Conservation (phyloP, 192 early-diverging fungal species). For the Polychytrium aggregatum region DNA sequence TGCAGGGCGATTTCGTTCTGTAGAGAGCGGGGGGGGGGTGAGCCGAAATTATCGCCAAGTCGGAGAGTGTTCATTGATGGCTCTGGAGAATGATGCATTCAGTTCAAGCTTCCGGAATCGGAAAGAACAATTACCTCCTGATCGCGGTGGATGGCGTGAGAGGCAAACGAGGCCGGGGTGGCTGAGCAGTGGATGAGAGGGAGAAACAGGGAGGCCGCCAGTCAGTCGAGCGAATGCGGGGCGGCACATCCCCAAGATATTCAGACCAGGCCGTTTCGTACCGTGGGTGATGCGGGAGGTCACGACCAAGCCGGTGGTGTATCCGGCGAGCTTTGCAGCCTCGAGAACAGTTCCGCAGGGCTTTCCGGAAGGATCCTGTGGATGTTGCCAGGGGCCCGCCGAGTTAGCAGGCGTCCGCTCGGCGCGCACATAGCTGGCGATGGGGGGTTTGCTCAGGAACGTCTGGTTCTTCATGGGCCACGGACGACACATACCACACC, state of each 20-base stretch:
- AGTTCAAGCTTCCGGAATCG: no score
- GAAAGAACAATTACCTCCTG: constrained; percentile 30
- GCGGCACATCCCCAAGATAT: no score
- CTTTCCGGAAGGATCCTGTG: constrained; percentile 38
- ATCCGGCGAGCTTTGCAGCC: constrained; percentile 72
- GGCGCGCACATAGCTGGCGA: background rate
- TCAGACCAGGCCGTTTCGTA: no score
- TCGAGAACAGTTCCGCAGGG: constrained; percentile 94
- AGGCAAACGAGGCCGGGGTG: constrained; percentile 43
- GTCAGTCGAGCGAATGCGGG: no score
- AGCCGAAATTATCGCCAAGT: no score
- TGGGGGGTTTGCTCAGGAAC: no score
- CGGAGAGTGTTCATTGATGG: no score
- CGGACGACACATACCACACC: constrained; percentile 40
- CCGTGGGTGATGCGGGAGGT: constrained; percentile 94
- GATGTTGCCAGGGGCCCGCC: no score
- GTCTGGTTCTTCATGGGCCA: background rate
- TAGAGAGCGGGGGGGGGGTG: constrained; percentile 8
- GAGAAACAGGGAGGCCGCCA: no score
- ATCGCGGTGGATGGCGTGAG: constrained; percentile 71
- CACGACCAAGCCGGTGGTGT: constrained; percentile 81
- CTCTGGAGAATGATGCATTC: no score
- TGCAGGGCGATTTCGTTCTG: constrained; percentile 82
- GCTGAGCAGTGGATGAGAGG: constrained; percentile 6
- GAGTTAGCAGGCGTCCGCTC: background rate